Base-by-base conservation (phyloP, 2,329 filamentous ascomycete species). In the Fragosphaeria purpurea region DNA sequence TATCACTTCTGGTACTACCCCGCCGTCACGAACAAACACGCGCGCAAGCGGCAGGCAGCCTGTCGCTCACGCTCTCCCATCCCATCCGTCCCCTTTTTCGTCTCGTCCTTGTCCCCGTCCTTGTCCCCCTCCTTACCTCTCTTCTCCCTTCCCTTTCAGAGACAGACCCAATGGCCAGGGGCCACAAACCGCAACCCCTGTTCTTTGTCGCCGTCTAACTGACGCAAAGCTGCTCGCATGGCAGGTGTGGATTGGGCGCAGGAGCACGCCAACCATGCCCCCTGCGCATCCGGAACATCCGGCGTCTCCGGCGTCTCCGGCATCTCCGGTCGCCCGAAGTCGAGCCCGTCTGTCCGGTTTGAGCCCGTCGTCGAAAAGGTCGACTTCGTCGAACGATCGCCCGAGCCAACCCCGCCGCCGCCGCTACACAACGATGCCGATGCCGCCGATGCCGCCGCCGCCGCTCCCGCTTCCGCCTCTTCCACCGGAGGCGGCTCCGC, bases 311-410 rank as follows among this genome's bases (percentile, higher is more conserved):
- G 66, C 52, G 22, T 22, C 22, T 22, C 22, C 22, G 22, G 22
- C 22, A 22, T 22, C 22, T 22, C 22, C 22, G 22, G 22, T 22
- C 22, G 22, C 22, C 22, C 22, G 22, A 22, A 22, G 22, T 22
- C 22, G 6, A 45, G 66, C 50, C 71, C 72, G 51, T 72, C 78
- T 52, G 85, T 89, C 50, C 83, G 85, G 52, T 90, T 89, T 65
- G 82, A 83, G 50, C 80, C 84, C 33, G 73, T 77, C 55, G 79
- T 83, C 53, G 74, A 88, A 62, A 83, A 88, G 65, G 87, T 88
- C 59, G 71, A 77, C 52, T 77, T 80, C 6, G 56, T 52, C 33
- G 42, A 56, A 35, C 58, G 57, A 40, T 52, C 58, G 31, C 55
- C 57, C 43, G 53, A 56, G 48, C 53, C 54, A 50, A 54, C 53